phyloP scores from a whole-genome alignment of 352 stramenopile genomes.

The Phytophthora pini region DNA sequence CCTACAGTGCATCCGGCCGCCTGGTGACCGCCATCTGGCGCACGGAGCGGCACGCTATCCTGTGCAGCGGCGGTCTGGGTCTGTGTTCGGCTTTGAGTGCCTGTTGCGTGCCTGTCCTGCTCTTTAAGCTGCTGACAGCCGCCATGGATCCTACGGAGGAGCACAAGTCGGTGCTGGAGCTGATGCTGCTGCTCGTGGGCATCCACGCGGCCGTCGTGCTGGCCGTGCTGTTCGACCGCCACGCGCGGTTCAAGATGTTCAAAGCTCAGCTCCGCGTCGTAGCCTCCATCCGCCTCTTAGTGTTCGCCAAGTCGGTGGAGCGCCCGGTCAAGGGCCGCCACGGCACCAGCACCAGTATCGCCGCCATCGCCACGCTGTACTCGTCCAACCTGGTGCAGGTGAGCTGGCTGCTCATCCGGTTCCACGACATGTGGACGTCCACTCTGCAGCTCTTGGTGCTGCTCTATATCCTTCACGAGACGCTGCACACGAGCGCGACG shows the following conservation, averaged over 20 bases:
- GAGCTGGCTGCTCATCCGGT: conserved; percentile 35
- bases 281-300: conserved; percentile 41
- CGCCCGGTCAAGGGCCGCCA: conserved; percentile 29
- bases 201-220: conserved; percentile 40
- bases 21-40: conserved; percentile 31
- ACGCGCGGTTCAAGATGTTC: conserved; percentile 45
- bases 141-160: conserved; percentile 24
- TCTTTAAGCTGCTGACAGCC: conserved; percentile 40
- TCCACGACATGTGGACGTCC: conserved; percentile 50
- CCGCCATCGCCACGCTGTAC: conserved; percentile 49
- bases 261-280: conserved; percentile 39
- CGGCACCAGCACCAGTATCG: conserved; percentile 41
- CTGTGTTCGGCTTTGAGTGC: conserved; percentile 26
- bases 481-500: conserved; percentile 33
- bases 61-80: conserved; percentile 27
- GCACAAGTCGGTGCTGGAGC: conserved; percentile 14
- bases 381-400: conserved; percentile 47
- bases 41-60: conserved; percentile 39
- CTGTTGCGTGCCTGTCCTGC: conserved; percentile 34
- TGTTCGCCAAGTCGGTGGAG: conserved; percentile 50
- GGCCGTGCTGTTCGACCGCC: conserved; percentile 38
- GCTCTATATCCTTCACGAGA: conserved; percentile 36
- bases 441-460: conserved; percentile 37
- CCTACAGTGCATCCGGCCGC: conserved; percentile 27
- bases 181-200: conserved; percentile 39